Percentiles rank a stretch among this genome's conserved stretches.
Evolutionary conservation across 352 stramenopile species (phyloP).

Genomic region (Pythium sukuiense): DNA sequence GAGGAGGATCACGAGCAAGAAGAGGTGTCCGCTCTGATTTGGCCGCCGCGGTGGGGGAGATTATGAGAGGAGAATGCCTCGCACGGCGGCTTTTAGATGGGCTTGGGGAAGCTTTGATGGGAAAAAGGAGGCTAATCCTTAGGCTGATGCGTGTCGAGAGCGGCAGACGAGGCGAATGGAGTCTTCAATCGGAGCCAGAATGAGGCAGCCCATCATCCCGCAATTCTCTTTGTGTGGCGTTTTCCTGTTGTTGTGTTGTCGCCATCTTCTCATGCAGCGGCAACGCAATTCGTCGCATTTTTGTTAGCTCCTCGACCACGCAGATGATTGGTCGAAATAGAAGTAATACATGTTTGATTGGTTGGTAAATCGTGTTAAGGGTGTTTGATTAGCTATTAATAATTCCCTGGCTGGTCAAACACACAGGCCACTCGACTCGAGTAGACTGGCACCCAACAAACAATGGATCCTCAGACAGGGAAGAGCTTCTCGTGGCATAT

Average conservation of each 20-base stretch:
- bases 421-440: not conserved
- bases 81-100: not conserved
- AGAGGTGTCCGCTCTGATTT: not conserved
- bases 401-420: not conserved
- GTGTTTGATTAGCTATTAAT: not conserved
- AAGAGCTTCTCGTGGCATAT: too few species aligned
- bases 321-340: not conserved
- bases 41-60: not conserved
- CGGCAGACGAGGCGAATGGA: not conserved
- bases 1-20: not conserved
- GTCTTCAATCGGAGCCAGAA: not conserved
- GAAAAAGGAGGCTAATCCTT: not conserved
- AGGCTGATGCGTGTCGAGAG: not conserved
- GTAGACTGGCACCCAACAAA: not conserved
- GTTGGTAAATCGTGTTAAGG: not conserved
- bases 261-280: slow-evolving; percentile 3
- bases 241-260: slow-evolving; percentile 14
- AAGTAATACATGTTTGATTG: not conserved
- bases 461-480: not conserved
- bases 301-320: not conserved
- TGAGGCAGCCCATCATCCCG: not conserved
- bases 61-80: not conserved
- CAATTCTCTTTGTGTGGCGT: not conserved
- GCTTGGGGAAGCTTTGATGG: not conserved
- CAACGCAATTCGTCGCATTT: not conserved